Evolutionary conservation across 441 rosid genomes (phyloP).

Genomic region (Euphorbia schlechtendalii): DNA sequence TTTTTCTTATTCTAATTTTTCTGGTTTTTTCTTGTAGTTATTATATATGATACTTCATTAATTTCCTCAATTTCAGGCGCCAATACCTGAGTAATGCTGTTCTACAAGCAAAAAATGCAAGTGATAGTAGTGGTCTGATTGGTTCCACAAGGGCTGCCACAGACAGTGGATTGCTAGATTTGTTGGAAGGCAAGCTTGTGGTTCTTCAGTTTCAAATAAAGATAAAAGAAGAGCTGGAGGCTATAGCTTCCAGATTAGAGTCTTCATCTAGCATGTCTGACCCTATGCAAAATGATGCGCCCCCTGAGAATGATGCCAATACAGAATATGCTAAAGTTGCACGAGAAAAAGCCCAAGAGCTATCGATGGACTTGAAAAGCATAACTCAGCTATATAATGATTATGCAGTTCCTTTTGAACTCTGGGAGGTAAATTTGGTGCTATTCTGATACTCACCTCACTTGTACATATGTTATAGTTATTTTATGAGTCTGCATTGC

Average conservation of each 20-base stretch:
- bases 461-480: slow-evolving; percentile 3
- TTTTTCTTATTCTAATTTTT: slow-evolving; percentile 8
- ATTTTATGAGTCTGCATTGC: not conserved
- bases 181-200: slow-evolving; percentile 91
- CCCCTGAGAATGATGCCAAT: slow-evolving; percentile 37
- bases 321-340: slow-evolving; percentile 47
- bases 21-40: not conserved
- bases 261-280: slow-evolving; percentile 47
- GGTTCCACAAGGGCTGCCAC: slow-evolving; percentile 32
- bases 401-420: slow-evolving; percentile 91
- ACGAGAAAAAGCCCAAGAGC: slow-evolving; percentile 76
- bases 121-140: slow-evolving; percentile 49
- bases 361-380: slow-evolving; percentile 80
- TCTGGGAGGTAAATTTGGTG: slow-evolving; percentile 72
- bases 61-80: slow-evolving; percentile 51
- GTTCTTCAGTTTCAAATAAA: slow-evolving; percentile 92
- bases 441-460: slow-evolving; percentile 11
- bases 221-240: slow-evolving; percentile 75
- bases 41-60: slow-evolving; percentile 18
- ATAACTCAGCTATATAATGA: slow-evolving; percentile 93
- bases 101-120: slow-evolving; percentile 91
- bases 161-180: slow-evolving; percentile 81
- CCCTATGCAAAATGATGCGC: slow-evolving; percentile 38
- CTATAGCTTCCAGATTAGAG: slow-evolving; percentile 53
- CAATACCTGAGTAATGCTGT: slow-evolving; percentile 89